Evolutionary conservation across 1,284 basidiomycete genomes (phyloP).

Genomic region (Tilletia caries): DNA sequence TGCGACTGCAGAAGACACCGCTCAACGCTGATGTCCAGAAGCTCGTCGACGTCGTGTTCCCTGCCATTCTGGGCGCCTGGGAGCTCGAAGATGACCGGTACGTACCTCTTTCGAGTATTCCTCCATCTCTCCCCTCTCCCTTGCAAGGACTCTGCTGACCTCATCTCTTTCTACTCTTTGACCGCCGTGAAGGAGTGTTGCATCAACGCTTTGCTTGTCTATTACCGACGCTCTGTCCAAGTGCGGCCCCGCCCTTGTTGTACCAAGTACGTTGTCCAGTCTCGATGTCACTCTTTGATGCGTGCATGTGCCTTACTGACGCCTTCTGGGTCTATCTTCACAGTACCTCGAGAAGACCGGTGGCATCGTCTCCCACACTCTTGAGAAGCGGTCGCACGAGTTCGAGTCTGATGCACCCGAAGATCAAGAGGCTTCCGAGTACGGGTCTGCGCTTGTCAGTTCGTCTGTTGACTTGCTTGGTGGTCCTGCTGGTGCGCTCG

Average conservation of each 20-base stretch:
- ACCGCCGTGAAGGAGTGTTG: conserved; percentile 25
- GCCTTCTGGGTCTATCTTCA: conserved; percentile 31
- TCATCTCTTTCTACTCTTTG: neutral
- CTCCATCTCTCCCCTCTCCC: neutral
- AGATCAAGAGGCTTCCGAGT: too few relatives aligned
- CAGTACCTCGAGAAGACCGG: conserved; percentile 62
- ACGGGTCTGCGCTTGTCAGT: too few relatives aligned
- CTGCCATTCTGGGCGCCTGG: too few relatives aligned
- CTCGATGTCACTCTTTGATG: conserved; percentile 62
- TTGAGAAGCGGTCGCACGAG: too few relatives aligned
- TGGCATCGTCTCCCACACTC: conserved; percentile 58
- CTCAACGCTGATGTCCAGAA: too few relatives aligned
- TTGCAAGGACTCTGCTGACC: neutral
- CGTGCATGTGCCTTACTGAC: conserved; percentile 54
- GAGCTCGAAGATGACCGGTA: too few relatives aligned
- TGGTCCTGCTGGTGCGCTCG: conserved; percentile 79
- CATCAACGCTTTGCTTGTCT: conserved; percentile 44
- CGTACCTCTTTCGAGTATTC: too few relatives aligned
- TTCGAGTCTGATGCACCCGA: too few relatives aligned
- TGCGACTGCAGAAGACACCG: too few relatives aligned
- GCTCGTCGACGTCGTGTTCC: too few relatives aligned
- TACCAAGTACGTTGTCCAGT: too few relatives aligned
- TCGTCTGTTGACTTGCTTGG: conserved; percentile 91
- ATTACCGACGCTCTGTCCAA: conserved; percentile 41
- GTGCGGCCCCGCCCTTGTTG: conserved; percentile 43